Evolutionary conservation across 2,329 filamentous ascomycete genomes (phyloP).

Genomic region (Fusarium sp.): DNA sequence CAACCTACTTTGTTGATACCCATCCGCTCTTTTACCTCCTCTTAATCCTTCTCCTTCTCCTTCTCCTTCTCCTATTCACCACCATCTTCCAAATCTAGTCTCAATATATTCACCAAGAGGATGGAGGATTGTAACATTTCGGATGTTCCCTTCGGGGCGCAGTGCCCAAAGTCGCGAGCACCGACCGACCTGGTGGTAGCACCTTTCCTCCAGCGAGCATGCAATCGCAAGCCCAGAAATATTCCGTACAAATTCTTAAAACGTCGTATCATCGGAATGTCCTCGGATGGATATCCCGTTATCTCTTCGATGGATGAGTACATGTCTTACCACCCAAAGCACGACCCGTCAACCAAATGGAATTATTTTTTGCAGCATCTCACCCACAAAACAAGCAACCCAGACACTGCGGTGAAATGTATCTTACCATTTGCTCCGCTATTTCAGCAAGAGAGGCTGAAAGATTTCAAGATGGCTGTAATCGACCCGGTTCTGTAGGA

Average conservation of each 20-base stretch:
- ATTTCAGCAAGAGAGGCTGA: accelerated
- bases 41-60: too few species aligned
- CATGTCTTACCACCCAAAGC: too few species aligned
- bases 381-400: background rate
- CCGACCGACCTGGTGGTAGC: background rate
- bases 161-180: background rate
- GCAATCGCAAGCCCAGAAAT: background rate
- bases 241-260: background rate
- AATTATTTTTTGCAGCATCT: too few species aligned
- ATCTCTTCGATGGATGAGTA: background rate
- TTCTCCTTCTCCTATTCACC: background rate
- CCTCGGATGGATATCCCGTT: background rate
- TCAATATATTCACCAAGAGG: background rate
- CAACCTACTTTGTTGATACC: too few species aligned
- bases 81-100: too few species aligned
- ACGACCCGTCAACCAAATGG: background rate
- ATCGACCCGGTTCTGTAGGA: accelerated
- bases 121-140: background rate
- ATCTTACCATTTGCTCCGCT: background rate
- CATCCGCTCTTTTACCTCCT: background rate
- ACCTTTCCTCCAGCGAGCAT: constrained; percentile 1
- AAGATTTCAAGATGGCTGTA: background rate
- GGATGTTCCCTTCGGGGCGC: background rate
- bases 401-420: background rate
- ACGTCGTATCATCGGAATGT: background rate